Percentiles rank a stretch among this genome's conserved stretches.
These are phyloP conservation scores for Diaporthe citrichinensis DNA, from an alignment of 2,329 filamentous ascomycete species.

Conservation along the genomic window DNA sequence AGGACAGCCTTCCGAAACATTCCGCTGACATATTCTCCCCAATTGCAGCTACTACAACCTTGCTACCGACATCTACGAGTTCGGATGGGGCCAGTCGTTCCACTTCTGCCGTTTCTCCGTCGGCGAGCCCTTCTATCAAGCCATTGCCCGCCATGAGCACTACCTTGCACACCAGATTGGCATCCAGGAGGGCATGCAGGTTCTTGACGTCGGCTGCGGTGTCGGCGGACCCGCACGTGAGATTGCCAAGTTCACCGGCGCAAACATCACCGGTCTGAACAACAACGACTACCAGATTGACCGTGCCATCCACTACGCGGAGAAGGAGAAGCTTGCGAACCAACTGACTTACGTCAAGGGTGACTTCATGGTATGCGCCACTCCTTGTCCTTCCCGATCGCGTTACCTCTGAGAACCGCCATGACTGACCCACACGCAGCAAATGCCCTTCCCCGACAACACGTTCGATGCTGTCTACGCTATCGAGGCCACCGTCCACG, in stretches of 20 bases:
- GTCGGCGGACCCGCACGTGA: conserved; percentile 95
- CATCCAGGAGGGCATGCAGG: conserved; percentile 87
- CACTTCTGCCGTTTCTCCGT: conserved; percentile 96
- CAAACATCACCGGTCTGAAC: conserved; percentile 92
- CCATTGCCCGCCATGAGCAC: conserved; percentile 96
- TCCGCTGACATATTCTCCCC: conserved; percentile 42
- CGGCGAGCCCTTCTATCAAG: conserved; percentile 89
- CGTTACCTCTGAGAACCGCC: not conserved
- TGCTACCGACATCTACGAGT: conserved; percentile 96
- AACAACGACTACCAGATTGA: conserved; percentile 99
- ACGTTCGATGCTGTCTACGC: conserved; percentile 95
- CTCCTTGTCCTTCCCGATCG: too few relatives aligned
- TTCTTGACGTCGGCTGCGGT: conserved; percentile 96
- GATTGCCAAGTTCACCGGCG: conserved; percentile 95
- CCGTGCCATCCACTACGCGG: conserved; percentile 87
- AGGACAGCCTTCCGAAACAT: not conserved
- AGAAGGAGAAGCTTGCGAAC: conserved; percentile 82
- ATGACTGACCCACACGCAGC: conserved; percentile 59
- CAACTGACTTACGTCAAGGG: conserved; percentile 93
- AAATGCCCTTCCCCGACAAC: conserved; percentile 96
- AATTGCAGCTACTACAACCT: conserved; percentile 89
- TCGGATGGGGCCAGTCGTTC: conserved; percentile 96
- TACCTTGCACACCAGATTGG: conserved; percentile 93
- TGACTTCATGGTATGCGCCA: conserved; percentile 85
- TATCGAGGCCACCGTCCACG: conserved; percentile 97